Conservation (phyloP, 2,329 filamentous ascomycete species). For the Boeremia exigua region DNA sequence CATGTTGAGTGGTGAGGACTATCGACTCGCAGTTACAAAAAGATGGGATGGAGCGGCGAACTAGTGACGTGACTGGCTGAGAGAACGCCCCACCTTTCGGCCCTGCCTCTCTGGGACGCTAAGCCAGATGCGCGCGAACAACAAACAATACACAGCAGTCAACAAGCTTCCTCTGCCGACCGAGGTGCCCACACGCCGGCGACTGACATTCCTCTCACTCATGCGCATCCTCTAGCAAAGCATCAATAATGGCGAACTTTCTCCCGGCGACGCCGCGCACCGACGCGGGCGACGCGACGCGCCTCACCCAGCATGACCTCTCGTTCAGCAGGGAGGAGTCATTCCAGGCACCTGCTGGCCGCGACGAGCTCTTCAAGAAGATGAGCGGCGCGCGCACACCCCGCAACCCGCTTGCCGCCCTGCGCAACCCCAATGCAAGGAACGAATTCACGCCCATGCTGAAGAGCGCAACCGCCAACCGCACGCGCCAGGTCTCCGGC, state of each 20-base stretch:
- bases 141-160: slow-evolving; percentile 30
- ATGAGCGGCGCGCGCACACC: slow-evolving; percentile 75
- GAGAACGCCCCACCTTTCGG: slow-evolving; percentile 15
- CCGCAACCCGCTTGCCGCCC: slow-evolving; percentile 68
- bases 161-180: slow-evolving; percentile 13
- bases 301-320: slow-evolving; percentile 68
- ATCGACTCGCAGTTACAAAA: slow-evolving; percentile 39
- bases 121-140: slow-evolving; percentile 8
- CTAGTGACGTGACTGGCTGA: slow-evolving; percentile 29
- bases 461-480: slow-evolving; percentile 78
- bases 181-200: slow-evolving; percentile 21
- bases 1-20: slow-evolving; percentile 13
- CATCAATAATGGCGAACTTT: slow-evolving; percentile 51
- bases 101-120: slow-evolving; percentile 16
- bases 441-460: slow-evolving; percentile 94
- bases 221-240: slow-evolving; percentile 32
- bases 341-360: slow-evolving; percentile 77
- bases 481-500: slow-evolving; percentile 54
- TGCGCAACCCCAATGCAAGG: slow-evolving; percentile 61
- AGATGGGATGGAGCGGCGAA: slow-evolving; percentile 22
- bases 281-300: slow-evolving; percentile 83
- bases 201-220: slow-evolving; percentile 34
- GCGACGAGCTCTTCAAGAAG: slow-evolving; percentile 75
- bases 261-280: slow-evolving; percentile 86
- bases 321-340: slow-evolving; percentile 88